Evolutionary conservation across 257 asterid species (phyloP).

Genomic region (Solanum gandarillasii): DNA sequence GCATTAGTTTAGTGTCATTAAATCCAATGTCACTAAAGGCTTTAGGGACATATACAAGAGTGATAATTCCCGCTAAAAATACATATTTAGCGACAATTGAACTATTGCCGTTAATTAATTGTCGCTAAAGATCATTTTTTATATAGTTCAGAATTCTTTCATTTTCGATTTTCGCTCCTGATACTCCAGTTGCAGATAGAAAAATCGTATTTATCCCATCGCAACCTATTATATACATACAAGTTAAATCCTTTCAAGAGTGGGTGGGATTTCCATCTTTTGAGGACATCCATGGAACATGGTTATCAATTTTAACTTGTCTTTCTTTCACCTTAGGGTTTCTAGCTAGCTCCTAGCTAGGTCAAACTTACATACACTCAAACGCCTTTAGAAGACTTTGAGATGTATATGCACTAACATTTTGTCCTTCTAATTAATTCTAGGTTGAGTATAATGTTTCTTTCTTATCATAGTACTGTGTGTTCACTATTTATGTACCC

Average conservation of each 20-base stretch:
- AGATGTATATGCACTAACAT: neutral
- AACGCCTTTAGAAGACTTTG: neutral
- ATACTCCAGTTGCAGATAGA: neutral
- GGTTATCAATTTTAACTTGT: neutral
- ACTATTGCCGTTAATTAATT: too few species aligned
- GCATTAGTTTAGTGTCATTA: too few species aligned
- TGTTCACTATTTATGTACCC: neutral
- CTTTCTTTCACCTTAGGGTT: neutral
- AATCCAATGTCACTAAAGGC: too few species aligned
- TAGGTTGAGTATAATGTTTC: neutral
- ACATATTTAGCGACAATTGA: too few species aligned
- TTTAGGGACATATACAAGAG: too few species aligned
- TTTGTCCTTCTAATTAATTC: neutral
- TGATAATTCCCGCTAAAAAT: too few species aligned
- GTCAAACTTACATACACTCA: neutral
- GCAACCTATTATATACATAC: neutral
- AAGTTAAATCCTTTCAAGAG: neutral
- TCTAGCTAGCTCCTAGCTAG: neutral
- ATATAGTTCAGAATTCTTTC: neutral
- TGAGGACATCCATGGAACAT: constrained; percentile 15
- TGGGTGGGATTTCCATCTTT: neutral
- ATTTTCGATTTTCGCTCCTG: neutral
- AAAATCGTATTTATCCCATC: neutral
- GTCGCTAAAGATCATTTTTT: too few species aligned
- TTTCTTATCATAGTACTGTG: neutral